These are phyloP conservation scores for Colletotrichum spaethianum DNA, from an alignment of 2,329 filamentous ascomycete genomes.

Conservation along the genomic window DNA sequence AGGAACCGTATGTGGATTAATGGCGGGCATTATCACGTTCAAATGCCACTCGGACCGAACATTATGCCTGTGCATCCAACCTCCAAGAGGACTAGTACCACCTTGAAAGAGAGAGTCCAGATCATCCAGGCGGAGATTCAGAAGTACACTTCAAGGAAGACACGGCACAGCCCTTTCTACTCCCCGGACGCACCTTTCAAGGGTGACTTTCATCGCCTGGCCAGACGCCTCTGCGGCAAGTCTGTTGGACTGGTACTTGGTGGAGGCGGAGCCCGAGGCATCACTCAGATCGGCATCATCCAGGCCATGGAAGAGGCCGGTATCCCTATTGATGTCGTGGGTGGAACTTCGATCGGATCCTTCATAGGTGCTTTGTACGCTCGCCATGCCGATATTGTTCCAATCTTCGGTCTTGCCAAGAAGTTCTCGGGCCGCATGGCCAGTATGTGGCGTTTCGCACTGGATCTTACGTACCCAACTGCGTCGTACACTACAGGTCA, in stretches of 20 bases:
- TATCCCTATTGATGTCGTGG: slow-evolving; percentile 94
- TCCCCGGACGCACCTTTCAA: slow-evolving; percentile 94
- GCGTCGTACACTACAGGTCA: slow-evolving; percentile 98
- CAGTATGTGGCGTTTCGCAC: slow-evolving; percentile 97
- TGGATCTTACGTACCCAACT: slow-evolving; percentile 96
- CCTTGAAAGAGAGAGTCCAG: slow-evolving; percentile 92
- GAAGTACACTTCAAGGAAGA: slow-evolving; percentile 94
- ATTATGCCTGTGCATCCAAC: slow-evolving; percentile 82
- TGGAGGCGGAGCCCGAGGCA: slow-evolving; percentile 91
- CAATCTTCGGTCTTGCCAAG: slow-evolving; percentile 96
- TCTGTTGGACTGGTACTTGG: slow-evolving; percentile 95
- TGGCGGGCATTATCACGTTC: slow-evolving; percentile 95
- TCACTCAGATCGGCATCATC: slow-evolving; percentile 94
- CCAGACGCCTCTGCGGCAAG: slow-evolving; percentile 90
- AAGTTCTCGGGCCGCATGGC: slow-evolving; percentile 99
- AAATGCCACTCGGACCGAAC: slow-evolving; percentile 89
- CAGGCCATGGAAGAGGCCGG: slow-evolving; percentile 95
- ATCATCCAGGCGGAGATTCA: slow-evolving; percentile 97
- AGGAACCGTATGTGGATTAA: slow-evolving; percentile 98
- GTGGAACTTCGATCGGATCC: slow-evolving; percentile 95
- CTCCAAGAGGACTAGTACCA: slow-evolving; percentile 84
- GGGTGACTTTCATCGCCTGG: slow-evolving; percentile 95
- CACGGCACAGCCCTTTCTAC: slow-evolving; percentile 91
- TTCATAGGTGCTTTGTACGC: slow-evolving; percentile 97
- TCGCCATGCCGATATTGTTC: slow-evolving; percentile 94